Percentiles rank a stretch among this genome's conserved stretches.
These are phyloP conservation scores for Sporothrix curviconia DNA, from an alignment of 2,329 filamentous ascomycete species.

Conservation along the genomic window DNA sequence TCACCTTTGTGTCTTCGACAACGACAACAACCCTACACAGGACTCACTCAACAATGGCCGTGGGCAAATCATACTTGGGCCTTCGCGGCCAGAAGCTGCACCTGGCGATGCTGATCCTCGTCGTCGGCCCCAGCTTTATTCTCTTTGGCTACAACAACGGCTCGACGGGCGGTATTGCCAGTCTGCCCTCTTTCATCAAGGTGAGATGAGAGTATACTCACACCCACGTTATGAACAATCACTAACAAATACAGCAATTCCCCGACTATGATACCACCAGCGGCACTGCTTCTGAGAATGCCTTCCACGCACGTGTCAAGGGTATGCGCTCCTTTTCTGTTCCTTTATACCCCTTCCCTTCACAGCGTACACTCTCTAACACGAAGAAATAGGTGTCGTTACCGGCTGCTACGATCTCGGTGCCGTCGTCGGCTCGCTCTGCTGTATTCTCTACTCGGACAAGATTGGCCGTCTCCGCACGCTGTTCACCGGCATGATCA, in stretches of 20 bases:
- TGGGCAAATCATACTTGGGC: neutral
- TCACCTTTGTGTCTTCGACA: too few relatives aligned
- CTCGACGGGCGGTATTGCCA: conserved; percentile 2
- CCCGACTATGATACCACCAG: conserved; percentile 1
- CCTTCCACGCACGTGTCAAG: neutral
- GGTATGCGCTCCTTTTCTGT: neutral
- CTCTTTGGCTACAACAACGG: conserved; percentile 9
- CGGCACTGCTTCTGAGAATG: neutral
- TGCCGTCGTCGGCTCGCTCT: conserved; percentile 1
- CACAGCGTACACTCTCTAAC: too few relatives aligned
- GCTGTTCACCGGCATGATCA: neutral
- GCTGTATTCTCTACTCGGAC: neutral
- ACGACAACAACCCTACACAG: neutral
- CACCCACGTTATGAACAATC: neutral
- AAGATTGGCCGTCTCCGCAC: conserved; percentile 4
- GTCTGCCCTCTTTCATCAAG: neutral
- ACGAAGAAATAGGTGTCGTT: conserved; percentile 5
- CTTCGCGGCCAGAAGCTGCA: conserved; percentile 3
- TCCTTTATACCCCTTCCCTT: too few relatives aligned
- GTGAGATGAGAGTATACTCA: neutral
- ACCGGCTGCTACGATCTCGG: conserved; percentile 8
- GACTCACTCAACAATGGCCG: neutral
- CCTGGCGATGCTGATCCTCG: neutral
- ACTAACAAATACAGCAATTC: neutral
- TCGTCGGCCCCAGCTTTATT: neutral